phyloP scores from a whole-genome alignment of 768 basidiomycete genomes.

The Rhodosporidiobolus odoratus region DNA sequence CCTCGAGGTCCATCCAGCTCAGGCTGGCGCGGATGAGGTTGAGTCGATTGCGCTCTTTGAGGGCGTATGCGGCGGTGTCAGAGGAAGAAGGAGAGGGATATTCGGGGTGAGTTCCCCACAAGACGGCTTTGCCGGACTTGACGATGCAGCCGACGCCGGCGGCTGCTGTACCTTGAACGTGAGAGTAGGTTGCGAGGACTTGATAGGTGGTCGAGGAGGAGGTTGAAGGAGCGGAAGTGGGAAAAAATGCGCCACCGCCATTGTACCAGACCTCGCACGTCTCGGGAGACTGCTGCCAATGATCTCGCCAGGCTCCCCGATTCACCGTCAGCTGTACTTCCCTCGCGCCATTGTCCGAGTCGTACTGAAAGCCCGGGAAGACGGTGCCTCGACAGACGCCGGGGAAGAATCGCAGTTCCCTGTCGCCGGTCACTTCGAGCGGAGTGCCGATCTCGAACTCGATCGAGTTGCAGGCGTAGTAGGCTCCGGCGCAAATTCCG shows the following conservation, averaged over 20 bases:
- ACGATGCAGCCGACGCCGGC: constrained; percentile 50
- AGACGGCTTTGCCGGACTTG: constrained; percentile 53
- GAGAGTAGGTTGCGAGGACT: constrained; percentile 49
- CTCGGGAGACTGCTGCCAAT: constrained; percentile 36
- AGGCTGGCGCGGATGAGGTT: constrained; percentile 49
- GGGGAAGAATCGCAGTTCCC: constrained; percentile 52
- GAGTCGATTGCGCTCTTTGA: constrained; percentile 44
- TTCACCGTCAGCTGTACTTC: constrained; percentile 45
- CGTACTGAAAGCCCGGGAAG: constrained; percentile 51
- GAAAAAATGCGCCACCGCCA: constrained; percentile 50
- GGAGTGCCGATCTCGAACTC: constrained; percentile 49
- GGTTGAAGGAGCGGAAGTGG: constrained; percentile 2
- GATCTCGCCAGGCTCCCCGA: constrained; percentile 35
- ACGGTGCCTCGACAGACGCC: constrained; percentile 50
- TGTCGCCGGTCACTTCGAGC: constrained; percentile 48
- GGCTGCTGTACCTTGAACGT: constrained; percentile 41
- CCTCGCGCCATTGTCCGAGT: constrained; percentile 50
- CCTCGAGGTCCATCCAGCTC: constrained; percentile 48
- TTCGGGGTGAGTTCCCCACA: constrained; percentile 62
- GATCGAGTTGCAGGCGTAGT: constrained; percentile 51
- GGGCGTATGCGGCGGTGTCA: constrained; percentile 30
- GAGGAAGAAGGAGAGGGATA: constrained; percentile 52
- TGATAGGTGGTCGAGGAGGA: constrained; percentile 32
- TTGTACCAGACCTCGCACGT: constrained; percentile 50
- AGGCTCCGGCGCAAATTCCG: constrained; percentile 60